Evolutionary conservation across 129 eudicot species (phyloP).

Genomic region (Deinandra increscens): DNA sequence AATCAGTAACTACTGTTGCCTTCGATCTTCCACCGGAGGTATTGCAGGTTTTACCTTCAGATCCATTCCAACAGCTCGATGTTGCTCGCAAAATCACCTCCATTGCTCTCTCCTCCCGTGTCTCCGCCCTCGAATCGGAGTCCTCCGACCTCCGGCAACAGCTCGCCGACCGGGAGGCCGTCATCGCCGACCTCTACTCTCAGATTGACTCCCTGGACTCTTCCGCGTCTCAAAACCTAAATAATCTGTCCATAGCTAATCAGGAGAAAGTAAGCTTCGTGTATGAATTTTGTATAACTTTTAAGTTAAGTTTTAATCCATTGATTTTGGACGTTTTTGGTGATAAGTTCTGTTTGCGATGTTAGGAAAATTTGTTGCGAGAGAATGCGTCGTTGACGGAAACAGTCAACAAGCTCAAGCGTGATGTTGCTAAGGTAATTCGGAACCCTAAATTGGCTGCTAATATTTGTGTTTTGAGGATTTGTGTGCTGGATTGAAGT

Average conservation of each 20-base stretch:
- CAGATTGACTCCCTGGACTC: constrained; percentile 73
- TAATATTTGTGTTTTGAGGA: neutral
- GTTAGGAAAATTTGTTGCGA: constrained; percentile 62
- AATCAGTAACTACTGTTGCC: constrained; percentile 28
- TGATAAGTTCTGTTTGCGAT: constrained; percentile 17
- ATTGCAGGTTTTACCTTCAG: constrained; percentile 66
- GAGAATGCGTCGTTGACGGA: constrained; percentile 63
- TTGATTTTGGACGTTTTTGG: neutral
- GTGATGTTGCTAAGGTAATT: constrained; percentile 89
- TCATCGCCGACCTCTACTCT: constrained; percentile 59
- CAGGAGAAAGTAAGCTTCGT: constrained; percentile 54
- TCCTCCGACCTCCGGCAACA: constrained; percentile 55
- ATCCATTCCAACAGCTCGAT: constrained; percentile 92
- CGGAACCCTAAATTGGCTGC: neutral
- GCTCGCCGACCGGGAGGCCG: constrained; percentile 56
- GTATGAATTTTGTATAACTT: neutral
- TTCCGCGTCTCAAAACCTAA: constrained; percentile 49
- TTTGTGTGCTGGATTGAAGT: neutral
- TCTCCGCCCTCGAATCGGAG: constrained; percentile 85
- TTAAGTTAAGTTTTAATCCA: neutral
- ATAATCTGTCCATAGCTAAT: constrained; percentile 49
- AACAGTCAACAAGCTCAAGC: constrained; percentile 77
- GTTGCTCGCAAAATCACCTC: constrained; percentile 97
- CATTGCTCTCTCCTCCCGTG: constrained; percentile 87
- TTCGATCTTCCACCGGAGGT: constrained; percentile 80